Evolutionary conservation across 2,329 filamentous ascomycete genomes (phyloP).

Genomic region (Trichoderma sp.): DNA sequence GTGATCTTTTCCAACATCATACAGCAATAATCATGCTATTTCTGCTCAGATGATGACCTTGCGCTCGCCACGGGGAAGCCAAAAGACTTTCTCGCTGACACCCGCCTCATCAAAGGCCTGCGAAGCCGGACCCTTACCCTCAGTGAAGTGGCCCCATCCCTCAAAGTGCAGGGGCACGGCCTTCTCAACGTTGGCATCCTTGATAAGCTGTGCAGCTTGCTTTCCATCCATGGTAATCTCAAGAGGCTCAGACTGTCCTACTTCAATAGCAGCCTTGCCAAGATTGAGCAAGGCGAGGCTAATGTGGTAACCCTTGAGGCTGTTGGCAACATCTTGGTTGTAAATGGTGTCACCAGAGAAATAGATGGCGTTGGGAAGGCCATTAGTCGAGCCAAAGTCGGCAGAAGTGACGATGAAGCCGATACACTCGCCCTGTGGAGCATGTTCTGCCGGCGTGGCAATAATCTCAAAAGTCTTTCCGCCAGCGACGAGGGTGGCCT

Average conservation of each 20-base stretch:
- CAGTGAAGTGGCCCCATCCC: slow-evolving; percentile 47
- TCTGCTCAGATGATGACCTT: slow-evolving; percentile 17
- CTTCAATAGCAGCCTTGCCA: slow-evolving; percentile 38
- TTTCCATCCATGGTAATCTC: slow-evolving; percentile 49
- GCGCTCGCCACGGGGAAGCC: slow-evolving; percentile 36
- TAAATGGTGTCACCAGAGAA: slow-evolving; percentile 54
- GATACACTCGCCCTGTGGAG: slow-evolving; percentile 47
- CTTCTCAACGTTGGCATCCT: slow-evolving; percentile 43
- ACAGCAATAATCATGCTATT: neutral
- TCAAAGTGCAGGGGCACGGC: slow-evolving; percentile 52
- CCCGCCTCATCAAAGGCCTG: slow-evolving; percentile 40
- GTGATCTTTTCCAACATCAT: neutral
- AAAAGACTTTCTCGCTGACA: slow-evolving; percentile 38
- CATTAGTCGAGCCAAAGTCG: slow-evolving; percentile 42
- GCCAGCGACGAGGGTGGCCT: slow-evolving; percentile 31
- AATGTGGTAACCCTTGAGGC: slow-evolving; percentile 42
- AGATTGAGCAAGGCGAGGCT: slow-evolving; percentile 45
- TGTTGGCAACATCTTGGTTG: slow-evolving; percentile 41
- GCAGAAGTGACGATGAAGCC: slow-evolving; percentile 46
- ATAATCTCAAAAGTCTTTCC: slow-evolving; percentile 43
- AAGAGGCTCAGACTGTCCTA: slow-evolving; percentile 31
- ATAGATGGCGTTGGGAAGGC: slow-evolving; percentile 49
- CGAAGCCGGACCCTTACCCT: slow-evolving; percentile 34
- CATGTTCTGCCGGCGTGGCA: slow-evolving; percentile 47
- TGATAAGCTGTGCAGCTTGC: slow-evolving; percentile 42